phyloP scores from a whole-genome alignment of 2,329 filamentous ascomycete genomes.

The Thelonectria olida region DNA sequence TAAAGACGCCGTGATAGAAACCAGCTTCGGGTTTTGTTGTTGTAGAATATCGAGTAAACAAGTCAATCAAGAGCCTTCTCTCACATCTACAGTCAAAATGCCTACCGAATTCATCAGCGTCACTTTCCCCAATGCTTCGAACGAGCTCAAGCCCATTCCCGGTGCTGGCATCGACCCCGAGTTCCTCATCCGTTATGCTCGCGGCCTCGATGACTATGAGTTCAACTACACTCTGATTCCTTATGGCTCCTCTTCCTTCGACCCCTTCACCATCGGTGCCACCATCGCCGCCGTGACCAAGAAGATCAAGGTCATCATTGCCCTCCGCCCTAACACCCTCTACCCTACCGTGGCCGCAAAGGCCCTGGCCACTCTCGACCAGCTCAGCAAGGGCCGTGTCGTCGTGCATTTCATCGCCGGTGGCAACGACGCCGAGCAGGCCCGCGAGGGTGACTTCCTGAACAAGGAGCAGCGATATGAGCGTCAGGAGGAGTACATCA shows the following conservation, averaged over 20 bases:
- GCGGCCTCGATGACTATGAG: slow-evolving; percentile 65
- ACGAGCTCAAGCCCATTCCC: slow-evolving; percentile 63
- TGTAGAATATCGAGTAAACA: background rate
- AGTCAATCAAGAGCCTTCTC: background rate
- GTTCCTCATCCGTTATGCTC: slow-evolving; percentile 65
- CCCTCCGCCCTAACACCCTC: slow-evolving; percentile 65
- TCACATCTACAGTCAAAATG: slow-evolving; percentile 24
- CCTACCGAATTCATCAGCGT: slow-evolving; percentile 67
- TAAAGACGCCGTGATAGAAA: slow-evolving; percentile 16
- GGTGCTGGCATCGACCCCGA: slow-evolving; percentile 62
- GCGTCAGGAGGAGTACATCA: slow-evolving; percentile 69
- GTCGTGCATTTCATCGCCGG: slow-evolving; percentile 72
- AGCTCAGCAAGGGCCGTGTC: slow-evolving; percentile 64
- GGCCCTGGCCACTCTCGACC: slow-evolving; percentile 68
- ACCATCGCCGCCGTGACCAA: slow-evolving; percentile 66
- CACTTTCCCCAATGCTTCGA: slow-evolving; percentile 66
- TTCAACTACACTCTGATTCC: slow-evolving; percentile 71
- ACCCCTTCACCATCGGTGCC: slow-evolving; percentile 63
- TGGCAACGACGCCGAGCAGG: slow-evolving; percentile 68
- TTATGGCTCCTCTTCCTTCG: slow-evolving; percentile 59
- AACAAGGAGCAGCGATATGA: slow-evolving; percentile 66
- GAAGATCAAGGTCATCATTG: slow-evolving; percentile 69
- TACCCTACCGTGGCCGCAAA: slow-evolving; percentile 71
- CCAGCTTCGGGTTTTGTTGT: background rate
- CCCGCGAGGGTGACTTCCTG: slow-evolving; percentile 67